Percentiles rank a stretch among this genome's conserved stretches.
These are phyloP conservation scores for Aspergillus arachidicola DNA, from an alignment of 2,329 filamentous ascomycete genomes.

Conservation along the genomic window DNA sequence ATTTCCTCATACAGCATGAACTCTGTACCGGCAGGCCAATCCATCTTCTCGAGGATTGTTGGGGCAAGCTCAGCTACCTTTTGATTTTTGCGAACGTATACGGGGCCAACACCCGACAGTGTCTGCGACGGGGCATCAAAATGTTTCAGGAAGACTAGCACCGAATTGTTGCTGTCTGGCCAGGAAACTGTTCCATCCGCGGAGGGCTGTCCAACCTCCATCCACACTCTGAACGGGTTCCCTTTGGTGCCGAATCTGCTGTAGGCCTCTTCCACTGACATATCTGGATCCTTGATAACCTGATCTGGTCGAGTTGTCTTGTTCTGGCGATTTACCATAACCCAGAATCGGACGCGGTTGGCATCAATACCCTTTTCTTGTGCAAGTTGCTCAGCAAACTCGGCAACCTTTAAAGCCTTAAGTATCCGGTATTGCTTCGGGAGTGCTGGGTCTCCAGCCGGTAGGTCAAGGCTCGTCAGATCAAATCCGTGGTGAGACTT, in stretches of 20 bases:
- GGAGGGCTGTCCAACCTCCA: conserved; percentile 73
- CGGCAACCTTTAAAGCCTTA: conserved; percentile 72
- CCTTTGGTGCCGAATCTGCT: conserved; percentile 70
- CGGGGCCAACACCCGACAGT: conserved; percentile 74
- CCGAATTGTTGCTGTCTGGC: conserved; percentile 58
- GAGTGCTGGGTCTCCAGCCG: conserved; percentile 65
- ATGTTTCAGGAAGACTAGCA: conserved; percentile 89
- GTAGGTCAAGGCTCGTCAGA: conserved; percentile 68
- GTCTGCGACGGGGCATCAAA: conserved; percentile 80
- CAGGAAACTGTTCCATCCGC: conserved; percentile 73
- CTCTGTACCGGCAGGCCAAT: conserved; percentile 75
- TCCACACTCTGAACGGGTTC: conserved; percentile 76
- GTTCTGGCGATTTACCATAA: conserved; percentile 98
- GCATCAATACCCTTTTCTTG: conserved; percentile 69
- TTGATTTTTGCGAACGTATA: conserved; percentile 85
- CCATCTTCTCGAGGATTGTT: conserved; percentile 78
- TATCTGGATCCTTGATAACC: conserved; percentile 74
- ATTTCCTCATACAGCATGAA: conserved; percentile 91
- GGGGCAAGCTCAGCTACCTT: conserved; percentile 84
- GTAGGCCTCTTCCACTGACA: conserved; percentile 76
- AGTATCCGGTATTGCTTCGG: conserved; percentile 74
- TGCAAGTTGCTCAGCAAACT: conserved; percentile 73
- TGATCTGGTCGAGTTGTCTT: conserved; percentile 92
- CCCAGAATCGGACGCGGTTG: conserved; percentile 79
- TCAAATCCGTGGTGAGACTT: conserved; percentile 81